Conservation (phyloP, 2,329 filamentous ascomycete species). For the Lachnellula cervina region DNA sequence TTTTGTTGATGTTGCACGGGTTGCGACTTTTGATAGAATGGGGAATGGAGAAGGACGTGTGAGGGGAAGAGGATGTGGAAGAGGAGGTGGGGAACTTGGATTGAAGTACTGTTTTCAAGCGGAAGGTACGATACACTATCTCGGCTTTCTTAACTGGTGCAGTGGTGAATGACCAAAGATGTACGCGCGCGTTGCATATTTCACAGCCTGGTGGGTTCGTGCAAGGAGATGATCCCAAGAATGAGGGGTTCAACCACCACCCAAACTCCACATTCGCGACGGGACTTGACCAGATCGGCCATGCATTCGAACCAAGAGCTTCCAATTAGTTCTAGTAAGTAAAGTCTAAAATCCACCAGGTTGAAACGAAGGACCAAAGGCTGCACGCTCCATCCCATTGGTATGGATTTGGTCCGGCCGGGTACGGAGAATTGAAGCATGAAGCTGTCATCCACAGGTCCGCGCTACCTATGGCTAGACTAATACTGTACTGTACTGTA, state of each 20-base stretch:
- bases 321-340: not conserved
- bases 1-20: not conserved
- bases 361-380: not conserved
- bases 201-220: not conserved
- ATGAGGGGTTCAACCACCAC: not conserved
- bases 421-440: not conserved
- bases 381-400: not conserved
- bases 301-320: not conserved
- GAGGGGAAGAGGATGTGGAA: constrained; percentile 3
- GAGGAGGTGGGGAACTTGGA: constrained; percentile 2
- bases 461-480: not conserved
- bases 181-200: not conserved
- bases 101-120: constrained; percentile 2
- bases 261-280: not conserved
- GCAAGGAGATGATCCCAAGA: not conserved
- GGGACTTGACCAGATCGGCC: not conserved
- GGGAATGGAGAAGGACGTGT: not conserved
- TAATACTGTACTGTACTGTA: not conserved
- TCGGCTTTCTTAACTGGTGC: not conserved
- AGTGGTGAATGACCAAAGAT: not conserved
- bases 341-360: not conserved
- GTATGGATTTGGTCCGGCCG: not conserved
- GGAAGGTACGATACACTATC: not conserved
- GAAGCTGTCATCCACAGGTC: not conserved
- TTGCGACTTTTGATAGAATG: not conserved